These are phyloP conservation scores for Metroxylon sagu DNA, from an alignment of 176 grass and related monocot species.

Conservation along the genomic window DNA sequence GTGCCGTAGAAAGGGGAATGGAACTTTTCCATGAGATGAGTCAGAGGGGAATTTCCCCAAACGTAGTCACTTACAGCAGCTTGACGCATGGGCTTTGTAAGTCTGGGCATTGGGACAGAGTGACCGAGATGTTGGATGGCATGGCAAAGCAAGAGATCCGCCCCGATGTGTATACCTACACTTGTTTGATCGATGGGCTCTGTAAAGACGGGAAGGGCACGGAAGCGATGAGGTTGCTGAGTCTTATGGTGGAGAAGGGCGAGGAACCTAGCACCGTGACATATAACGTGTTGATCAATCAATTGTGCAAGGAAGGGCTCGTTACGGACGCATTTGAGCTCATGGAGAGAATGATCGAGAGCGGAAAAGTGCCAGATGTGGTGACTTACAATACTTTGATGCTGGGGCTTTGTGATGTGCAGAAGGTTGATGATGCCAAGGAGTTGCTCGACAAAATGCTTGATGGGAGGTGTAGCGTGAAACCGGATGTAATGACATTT, in stretches of 20 bases:
- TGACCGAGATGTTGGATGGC: neutral
- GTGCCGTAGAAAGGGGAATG: conserved; percentile 1
- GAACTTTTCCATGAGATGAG: conserved; percentile 6
- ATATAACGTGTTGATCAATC: conserved; percentile 39
- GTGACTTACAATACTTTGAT: conserved; percentile 35
- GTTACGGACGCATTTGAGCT: conserved; percentile 27
- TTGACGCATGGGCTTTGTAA: conserved; percentile 52
- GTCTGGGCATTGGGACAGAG: conserved; percentile 37
- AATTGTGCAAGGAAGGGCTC: conserved; percentile 27
- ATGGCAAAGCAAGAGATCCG: conserved; percentile 12
- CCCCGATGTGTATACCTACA: conserved; percentile 14
- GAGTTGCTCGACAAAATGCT: conserved; percentile 38
- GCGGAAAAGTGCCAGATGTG: conserved; percentile 26
- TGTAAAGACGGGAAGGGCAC: conserved; percentile 40
- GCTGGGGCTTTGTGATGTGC: conserved; percentile 29
- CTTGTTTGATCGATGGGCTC: conserved; percentile 45
- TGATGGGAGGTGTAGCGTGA: conserved; percentile 14
- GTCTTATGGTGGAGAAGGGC: conserved; percentile 43
- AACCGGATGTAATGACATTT: conserved; percentile 39
- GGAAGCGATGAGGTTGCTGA: conserved; percentile 34
- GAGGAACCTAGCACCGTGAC: conserved; percentile 38
- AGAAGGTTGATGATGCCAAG: conserved; percentile 29
- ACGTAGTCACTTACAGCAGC: conserved; percentile 33
- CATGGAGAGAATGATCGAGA: conserved; percentile 24
- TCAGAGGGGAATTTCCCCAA: conserved; percentile 14